phyloP scores from a whole-genome alignment of 495 filamentous ascomycete genomes.

The Paragyromitra xinjiangensis region DNA sequence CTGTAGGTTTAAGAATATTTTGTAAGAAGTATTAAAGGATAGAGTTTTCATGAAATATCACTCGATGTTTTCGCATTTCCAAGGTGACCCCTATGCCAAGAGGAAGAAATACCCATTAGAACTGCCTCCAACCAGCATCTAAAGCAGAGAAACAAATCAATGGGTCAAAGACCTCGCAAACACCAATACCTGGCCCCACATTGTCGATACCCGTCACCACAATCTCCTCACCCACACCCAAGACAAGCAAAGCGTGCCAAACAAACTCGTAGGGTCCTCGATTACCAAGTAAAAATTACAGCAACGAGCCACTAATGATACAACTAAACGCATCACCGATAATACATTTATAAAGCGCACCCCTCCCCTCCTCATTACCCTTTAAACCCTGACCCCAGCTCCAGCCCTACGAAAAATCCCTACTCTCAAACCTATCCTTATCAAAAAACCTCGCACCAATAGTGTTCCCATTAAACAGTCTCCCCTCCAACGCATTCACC shows the following conservation, averaged over 20 bases:
- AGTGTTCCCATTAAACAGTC: constrained; percentile 84
- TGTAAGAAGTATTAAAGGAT: background rate
- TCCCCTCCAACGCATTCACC: constrained; percentile 84
- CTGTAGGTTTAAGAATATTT: constrained; percentile 57
- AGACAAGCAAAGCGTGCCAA: background rate
- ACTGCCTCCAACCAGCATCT: too few species aligned
- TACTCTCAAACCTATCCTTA: constrained; percentile 77
- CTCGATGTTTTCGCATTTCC: background rate
- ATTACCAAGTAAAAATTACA: background rate
- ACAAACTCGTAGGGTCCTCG: background rate
- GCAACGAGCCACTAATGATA: background rate
- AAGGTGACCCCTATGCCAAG: too few species aligned
- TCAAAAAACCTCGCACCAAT: constrained; percentile 83
- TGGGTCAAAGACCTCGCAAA: too few species aligned
- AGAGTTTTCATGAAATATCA: background rate
- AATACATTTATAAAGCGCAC: background rate
- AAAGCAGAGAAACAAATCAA: too few species aligned
- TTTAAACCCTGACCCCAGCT: background rate
- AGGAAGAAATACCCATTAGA: too few species aligned
- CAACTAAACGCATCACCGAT: background rate
- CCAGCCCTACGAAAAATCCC: constrained; percentile 64
- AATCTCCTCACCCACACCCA: background rate
- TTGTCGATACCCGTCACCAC: background rate
- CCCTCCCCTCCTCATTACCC: background rate
- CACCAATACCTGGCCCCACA: too few species aligned